These are phyloP conservation scores for Alopecurus myosuroides DNA, from an alignment of 176 grass and related monocot species.

Conservation along the genomic window DNA sequence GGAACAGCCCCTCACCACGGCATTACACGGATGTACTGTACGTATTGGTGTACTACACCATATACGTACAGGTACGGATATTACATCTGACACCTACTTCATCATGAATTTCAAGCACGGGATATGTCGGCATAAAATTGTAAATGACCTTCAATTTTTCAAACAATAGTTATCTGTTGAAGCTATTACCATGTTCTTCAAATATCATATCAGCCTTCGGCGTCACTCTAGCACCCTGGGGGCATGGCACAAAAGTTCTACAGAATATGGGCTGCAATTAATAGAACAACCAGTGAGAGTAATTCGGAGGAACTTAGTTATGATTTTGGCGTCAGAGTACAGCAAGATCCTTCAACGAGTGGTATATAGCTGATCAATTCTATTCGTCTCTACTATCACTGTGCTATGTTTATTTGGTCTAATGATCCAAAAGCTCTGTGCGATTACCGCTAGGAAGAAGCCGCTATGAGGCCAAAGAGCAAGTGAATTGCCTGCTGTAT, in stretches of 20 bases:
- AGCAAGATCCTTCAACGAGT: neutral
- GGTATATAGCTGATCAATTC: neutral
- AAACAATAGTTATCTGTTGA: conserved; percentile 1
- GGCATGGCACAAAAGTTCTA: conserved; percentile 67
- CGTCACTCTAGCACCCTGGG: conserved; percentile 57
- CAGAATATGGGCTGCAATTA: conserved; percentile 72
- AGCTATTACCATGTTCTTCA: conserved; percentile 82
- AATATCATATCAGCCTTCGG: conserved; percentile 80
- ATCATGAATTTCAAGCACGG: conserved; percentile 24
- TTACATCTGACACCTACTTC: too few species aligned
- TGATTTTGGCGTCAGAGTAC: neutral
- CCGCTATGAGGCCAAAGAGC: neutral
- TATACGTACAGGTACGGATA: too few species aligned
- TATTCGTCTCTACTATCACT: neutral
- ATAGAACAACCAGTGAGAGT: conserved; percentile 21
- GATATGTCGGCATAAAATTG: conserved; percentile 23
- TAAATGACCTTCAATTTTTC: conserved; percentile 7
- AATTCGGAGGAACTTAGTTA: conserved; percentile 21
- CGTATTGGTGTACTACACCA: too few species aligned
- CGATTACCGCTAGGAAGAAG: neutral
- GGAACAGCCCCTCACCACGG: too few species aligned
- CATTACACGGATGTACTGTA: too few species aligned
- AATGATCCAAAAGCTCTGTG: neutral
- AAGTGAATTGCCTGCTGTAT: neutral
- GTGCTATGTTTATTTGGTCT: neutral